Conservation (phyloP, 1,284 basidiomycete species). For the Ceratobasidium sp. region DNA sequence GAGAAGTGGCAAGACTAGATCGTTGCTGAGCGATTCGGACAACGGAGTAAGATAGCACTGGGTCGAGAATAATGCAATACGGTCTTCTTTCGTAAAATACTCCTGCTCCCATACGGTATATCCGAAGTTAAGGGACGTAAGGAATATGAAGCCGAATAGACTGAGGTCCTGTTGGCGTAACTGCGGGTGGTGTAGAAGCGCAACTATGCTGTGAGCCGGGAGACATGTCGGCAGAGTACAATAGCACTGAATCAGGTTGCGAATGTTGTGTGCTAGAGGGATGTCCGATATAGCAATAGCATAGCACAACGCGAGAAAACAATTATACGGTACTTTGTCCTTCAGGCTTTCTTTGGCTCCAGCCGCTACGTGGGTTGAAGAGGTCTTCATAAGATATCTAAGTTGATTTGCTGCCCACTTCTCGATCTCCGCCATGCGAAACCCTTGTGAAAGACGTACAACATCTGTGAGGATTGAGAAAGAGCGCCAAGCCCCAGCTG, state of each 20-base stretch:
- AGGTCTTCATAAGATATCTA: neutral
- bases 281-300: neutral
- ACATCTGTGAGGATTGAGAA: slow-evolving; percentile 8
- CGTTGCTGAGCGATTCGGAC: neutral
- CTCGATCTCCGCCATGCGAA: slow-evolving; percentile 3
- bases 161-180: neutral
- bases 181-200: neutral
- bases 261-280: neutral
- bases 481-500: neutral
- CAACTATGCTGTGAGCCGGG: neutral
- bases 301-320: no score
- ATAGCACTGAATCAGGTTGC: neutral
- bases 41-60: slow-evolving; percentile 21
- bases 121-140: neutral
- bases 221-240: neutral
- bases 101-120: neutral
- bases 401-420: slow-evolving; percentile 12
- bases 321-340: no score
- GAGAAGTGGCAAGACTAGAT: neutral
- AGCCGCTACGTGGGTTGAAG: neutral
- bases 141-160: slow-evolving; percentile 14
- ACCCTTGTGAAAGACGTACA: neutral
- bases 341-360: neutral
- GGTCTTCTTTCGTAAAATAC: slow-evolving; percentile 3
- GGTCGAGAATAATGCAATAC: slow-evolving; percentile 24